Percentiles rank a stretch among this genome's conserved stretches.
phyloP scores from a whole-genome alignment of 2,329 filamentous ascomycete species.

The Exophiala sideris region DNA sequence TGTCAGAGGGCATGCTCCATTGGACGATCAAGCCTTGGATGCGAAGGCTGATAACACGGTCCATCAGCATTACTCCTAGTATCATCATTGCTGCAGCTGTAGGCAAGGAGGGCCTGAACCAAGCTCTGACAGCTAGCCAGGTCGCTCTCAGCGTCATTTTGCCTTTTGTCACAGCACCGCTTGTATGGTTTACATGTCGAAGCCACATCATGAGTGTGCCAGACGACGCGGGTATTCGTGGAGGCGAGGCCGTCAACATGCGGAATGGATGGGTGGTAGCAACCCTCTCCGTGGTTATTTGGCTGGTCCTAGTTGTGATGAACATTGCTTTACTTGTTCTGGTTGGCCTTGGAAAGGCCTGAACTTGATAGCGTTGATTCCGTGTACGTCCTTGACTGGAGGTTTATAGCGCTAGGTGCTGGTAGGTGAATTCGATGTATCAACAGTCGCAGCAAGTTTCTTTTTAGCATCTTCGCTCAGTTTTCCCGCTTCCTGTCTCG shows the following conservation, averaged over 20 bases:
- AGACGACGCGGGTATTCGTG: constrained; percentile 12
- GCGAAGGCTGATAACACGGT: constrained; percentile 71
- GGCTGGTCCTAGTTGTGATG: constrained; percentile 72
- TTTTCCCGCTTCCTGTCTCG: constrained; percentile 18
- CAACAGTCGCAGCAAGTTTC: constrained; percentile 9
- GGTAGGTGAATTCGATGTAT: constrained; percentile 10
- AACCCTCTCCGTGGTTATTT: constrained; percentile 59
- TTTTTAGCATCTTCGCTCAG: constrained; percentile 21
- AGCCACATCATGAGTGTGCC: constrained; percentile 74
- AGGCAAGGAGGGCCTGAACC: constrained; percentile 65
- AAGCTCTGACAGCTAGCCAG: constrained; percentile 71
- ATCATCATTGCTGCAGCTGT: constrained; percentile 81
- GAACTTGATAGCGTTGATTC: neutral
- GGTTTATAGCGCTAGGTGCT: neutral
- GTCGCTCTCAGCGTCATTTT: constrained; percentile 75
- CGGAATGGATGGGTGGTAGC: constrained; percentile 66
- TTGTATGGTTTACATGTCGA: constrained; percentile 81
- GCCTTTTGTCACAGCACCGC: constrained; percentile 76
- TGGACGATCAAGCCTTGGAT: constrained; percentile 76
- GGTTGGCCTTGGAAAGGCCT: constrained; percentile 53
- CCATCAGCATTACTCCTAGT: constrained; percentile 74
- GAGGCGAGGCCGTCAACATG: constrained; percentile 55
- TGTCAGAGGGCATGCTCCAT: constrained; percentile 75
- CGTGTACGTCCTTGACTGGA: neutral
- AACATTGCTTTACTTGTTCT: constrained; percentile 74